phyloP scores from a whole-genome alignment of 257 asterid genomes.

The Phtheirospermum japonicum region DNA sequence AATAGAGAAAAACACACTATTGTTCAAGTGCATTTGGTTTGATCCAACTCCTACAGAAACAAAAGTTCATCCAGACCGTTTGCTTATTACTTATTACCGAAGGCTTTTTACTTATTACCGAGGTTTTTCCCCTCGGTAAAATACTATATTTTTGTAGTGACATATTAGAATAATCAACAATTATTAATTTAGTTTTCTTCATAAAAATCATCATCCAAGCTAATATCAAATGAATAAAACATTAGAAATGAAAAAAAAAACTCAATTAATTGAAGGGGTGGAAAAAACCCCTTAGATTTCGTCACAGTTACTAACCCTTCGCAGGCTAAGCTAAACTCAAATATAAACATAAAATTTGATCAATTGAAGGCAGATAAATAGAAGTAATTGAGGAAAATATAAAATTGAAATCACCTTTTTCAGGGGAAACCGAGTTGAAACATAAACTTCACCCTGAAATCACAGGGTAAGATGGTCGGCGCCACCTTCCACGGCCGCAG shows the following conservation, averaged over 20 bases:
- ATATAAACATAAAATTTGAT: slow-evolving; percentile 6
- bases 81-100: no score
- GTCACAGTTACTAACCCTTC: background rate
- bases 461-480: slow-evolving; percentile 96
- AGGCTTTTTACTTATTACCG: no score
- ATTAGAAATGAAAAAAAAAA: background rate
- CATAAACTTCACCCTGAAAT: slow-evolving; percentile 94
- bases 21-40: no score
- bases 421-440: slow-evolving; percentile 89
- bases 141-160: no score
- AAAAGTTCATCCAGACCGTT: no score
- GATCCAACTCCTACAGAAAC: no score
- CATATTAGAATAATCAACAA: slow-evolving; percentile 1
- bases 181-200: background rate
- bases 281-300: background rate
- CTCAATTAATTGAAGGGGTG: background rate
- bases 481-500: slow-evolving; percentile 39
- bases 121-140: no score
- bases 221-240: background rate
- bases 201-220: background rate
- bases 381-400: slow-evolving; percentile 9
- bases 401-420: slow-evolving; percentile 51
- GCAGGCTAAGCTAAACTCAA: background rate
- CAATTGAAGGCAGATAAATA: background rate
- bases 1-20: no score